These are phyloP conservation scores for Salix exigua DNA, from an alignment of 345 rosid species.

Conservation along the genomic window DNA sequence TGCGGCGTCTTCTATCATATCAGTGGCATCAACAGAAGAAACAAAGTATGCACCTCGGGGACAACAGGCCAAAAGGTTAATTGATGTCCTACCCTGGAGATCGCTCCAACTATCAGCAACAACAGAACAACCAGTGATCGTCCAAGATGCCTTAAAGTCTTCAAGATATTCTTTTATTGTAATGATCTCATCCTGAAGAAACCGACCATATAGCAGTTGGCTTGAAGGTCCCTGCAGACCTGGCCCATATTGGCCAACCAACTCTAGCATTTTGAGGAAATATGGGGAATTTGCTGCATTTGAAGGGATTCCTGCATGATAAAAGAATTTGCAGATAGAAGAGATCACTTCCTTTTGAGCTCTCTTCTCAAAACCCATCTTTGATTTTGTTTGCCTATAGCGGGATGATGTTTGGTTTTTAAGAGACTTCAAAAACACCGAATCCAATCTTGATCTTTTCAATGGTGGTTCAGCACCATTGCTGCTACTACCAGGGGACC, in stretches of 20 bases:
- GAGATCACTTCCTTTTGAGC: slow-evolving; percentile 48
- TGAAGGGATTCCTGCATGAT: slow-evolving; percentile 55
- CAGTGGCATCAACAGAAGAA: slow-evolving; percentile 44
- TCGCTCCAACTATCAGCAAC: slow-evolving; percentile 50
- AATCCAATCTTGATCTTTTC: slow-evolving; percentile 50
- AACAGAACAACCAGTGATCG: slow-evolving; percentile 52
- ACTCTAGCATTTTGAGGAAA: slow-evolving; percentile 57
- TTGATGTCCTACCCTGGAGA: slow-evolving; percentile 29
- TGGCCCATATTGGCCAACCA: slow-evolving; percentile 55
- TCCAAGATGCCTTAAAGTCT: slow-evolving; percentile 49
- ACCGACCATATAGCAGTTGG: slow-evolving; percentile 42
- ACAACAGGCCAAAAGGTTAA: slow-evolving; percentile 42
- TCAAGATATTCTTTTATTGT: slow-evolving; percentile 34
- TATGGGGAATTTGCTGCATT: slow-evolving; percentile 50
- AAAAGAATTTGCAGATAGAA: slow-evolving; percentile 58
- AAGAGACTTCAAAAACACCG: slow-evolving; percentile 38
- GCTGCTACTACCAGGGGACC: slow-evolving; percentile 39
- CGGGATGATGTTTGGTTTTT: slow-evolving; percentile 38
- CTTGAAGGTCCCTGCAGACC: slow-evolving; percentile 42
- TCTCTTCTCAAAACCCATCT: slow-evolving; percentile 30
- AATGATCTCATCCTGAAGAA: slow-evolving; percentile 49
- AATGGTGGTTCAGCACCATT: slow-evolving; percentile 41
- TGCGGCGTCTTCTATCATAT: slow-evolving; percentile 35
- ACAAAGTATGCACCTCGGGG: slow-evolving; percentile 42
- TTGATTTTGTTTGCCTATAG: slow-evolving; percentile 36